Evolutionary conservation across 768 basidiomycete genomes (phyloP), one percentile per base, ranked within the genome.

Genomic region (Heimioporus sp.): DNA sequence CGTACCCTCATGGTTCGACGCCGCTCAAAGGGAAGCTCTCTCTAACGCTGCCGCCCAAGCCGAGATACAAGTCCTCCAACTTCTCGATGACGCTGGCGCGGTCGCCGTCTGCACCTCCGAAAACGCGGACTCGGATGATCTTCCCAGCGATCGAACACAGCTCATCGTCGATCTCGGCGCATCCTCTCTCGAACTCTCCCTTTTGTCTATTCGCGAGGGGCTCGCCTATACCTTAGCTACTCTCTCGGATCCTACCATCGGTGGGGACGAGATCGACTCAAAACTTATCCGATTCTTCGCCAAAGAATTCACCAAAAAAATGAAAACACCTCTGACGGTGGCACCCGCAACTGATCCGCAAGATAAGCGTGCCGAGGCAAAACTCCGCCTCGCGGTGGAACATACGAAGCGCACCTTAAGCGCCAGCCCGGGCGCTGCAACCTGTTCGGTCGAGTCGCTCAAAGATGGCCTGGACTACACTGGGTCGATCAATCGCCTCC

Each of bases 241-340:
- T 0, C 72, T 78, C 8, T 70, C 74, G n/a, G 71, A 72, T 32
- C 36, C 56, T 2, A 65, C 67, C 10, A 66, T 87, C 41, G 84
- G 86, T 6, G 90, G 86, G 0, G 80, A 88, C 57, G 77, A 80
- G 53, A 83, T 95, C 62, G 91, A 93, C 71, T 81, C 83, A 53
- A 81, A 85, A 64, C 79, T 98, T 38, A 83, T 97, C 73, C 86
- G 87, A 54, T 90, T 90, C 76, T 97, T 99, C 69, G 85, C 90
- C 48, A 85, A 92, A 65, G 96, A 99, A 57, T 99, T 99, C 70
- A 90, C 90, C 45, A 98, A 98, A 74, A 99, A 97, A 76, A 94
- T 88, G 16, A 92, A 91, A 69, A 80, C 80, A 20, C 73, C 85
- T 0, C 76, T 97, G 39, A 72, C 78, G 10, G 77, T 92, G 15